Base-by-base conservation (phyloP, 73 alveolate genomes). In the Paramecium caudatum region DNA sequence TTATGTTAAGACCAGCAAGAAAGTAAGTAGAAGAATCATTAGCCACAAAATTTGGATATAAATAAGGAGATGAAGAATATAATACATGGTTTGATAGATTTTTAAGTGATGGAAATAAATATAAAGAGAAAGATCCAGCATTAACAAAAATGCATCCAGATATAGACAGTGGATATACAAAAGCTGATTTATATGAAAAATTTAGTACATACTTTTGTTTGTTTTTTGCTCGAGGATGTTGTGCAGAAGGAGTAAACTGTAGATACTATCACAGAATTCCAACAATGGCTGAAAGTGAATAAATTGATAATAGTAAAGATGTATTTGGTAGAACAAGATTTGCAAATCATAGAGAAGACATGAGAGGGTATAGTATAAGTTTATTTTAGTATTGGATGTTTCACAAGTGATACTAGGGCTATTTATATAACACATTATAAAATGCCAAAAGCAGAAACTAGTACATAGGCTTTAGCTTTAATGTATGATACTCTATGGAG, bases 161-260 rank as follows among this genome's bases (percentile, higher is more conserved):
- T 10, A 91, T 95, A 23, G 99, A 98, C 81, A 94, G 99, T 21
- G 99, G 99, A 12, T 98, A 97, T 61, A 97, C 99, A 0, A 93
- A 98, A 32, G 99, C 99, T 4, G 99, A 97, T 87, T 91, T 94
- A 82, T 97, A 93, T 47, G 97, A 95, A 80, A 97, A 95, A 91
- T 93, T 92, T 50, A 91, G 96, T 63, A 86, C 99, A 7, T 98
- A 94, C 86, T 97, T 96, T 93, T 98, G 99, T 46, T 70, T 93
- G 19, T 97, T 91, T 80, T 98, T 94, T 85, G 98, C 99, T 16
- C 83, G 99, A 48, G 99, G 99, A 5, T 95, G 99, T 50, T 98
- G 99, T 45, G 93, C 99, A 47, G 99, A 98, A 93, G 99, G 99
- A 3, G 99, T 96, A 6, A 97, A 95, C 90, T 98, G 99, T 82